A percentile compares a stretch with the other conserved stretches of the same genome.
Conservation (phyloP, 169 alveolate genomes). For the Miamiensis avidus region DNA sequence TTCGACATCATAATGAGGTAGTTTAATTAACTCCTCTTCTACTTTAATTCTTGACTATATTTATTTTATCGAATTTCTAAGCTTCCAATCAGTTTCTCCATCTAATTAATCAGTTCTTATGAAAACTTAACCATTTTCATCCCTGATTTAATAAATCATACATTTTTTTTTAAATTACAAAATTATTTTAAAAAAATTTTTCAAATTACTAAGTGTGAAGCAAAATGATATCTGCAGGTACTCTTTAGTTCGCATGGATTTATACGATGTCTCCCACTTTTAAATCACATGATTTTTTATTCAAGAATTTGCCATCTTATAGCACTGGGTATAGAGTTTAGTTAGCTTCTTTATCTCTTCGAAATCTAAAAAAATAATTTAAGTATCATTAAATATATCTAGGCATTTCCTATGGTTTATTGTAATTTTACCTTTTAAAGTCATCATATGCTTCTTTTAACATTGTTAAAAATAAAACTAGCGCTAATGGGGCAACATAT, state of each 20-base stretch:
- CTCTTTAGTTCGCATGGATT: conserved; percentile 92
- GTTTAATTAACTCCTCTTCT: conserved; percentile 1
- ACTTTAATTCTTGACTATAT: conserved; percentile 44
- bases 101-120: conserved; percentile 98
- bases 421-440: conserved; percentile 5
- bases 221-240: conserved; percentile 97
- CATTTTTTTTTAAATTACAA: conserved; percentile 54
- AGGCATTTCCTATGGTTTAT: too few relatives aligned
- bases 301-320: conserved; percentile 65
- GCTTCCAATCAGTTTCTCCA: conserved; percentile 99
- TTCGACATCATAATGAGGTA: conserved; percentile 21
- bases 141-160: conserved; percentile 21
- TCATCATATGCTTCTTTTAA: conserved; percentile 76
- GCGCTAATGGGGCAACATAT: conserved; percentile 67
- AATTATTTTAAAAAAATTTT: too few relatives aligned
- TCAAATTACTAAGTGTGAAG: conserved; percentile 74
- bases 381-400: too few relatives aligned
- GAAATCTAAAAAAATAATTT: conserved; percentile 35
- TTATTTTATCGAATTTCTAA: conserved; percentile 89
- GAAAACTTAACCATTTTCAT: conserved; percentile 75
- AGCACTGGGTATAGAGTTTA: conserved; percentile 49
- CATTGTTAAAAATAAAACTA: conserved; percentile 61
- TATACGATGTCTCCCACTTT: conserved; percentile 92
- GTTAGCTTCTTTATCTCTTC: conserved; percentile 62
- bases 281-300: conserved; percentile 82